Evolutionary conservation across 2,329 filamentous ascomycete species (phyloP).

Genomic region (Sordariomycetes sp.): DNA sequence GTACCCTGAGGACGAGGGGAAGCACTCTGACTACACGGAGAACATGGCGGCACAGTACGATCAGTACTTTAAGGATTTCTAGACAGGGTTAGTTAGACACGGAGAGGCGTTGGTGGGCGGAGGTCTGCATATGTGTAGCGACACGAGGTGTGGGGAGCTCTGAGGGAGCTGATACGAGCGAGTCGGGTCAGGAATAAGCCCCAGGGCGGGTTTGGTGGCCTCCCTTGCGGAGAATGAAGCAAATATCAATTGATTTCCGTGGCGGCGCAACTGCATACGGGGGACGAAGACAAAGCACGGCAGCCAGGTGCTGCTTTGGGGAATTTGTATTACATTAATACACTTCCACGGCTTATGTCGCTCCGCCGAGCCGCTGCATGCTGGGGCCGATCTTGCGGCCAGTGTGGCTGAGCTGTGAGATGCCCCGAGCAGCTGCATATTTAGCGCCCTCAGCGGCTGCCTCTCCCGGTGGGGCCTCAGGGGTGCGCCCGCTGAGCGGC

Average conservation of each 20-base stretch:
- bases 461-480: not conserved
- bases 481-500: too few relatives aligned
- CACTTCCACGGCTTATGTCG: not conserved
- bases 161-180: not conserved
- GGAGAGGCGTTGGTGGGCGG: not conserved
- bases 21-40: constrained; percentile 54
- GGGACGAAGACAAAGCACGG: not conserved
- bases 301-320: not conserved
- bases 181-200: not conserved
- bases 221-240: not conserved
- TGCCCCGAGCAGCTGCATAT: not conserved
- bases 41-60: constrained; percentile 63
- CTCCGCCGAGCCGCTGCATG: not conserved
- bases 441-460: not conserved
- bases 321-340: not conserved
- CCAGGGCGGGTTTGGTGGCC: not conserved
- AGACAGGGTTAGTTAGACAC: constrained; percentile 8
- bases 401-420: not conserved
- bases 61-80: constrained; percentile 62
- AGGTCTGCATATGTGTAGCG: not conserved
- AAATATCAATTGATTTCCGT: not conserved
- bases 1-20: constrained; percentile 66
- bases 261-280: not conserved
- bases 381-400: not conserved
- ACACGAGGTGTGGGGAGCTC: not conserved